Percentiles rank a stretch among this genome's conserved stretches.
Evolutionary conservation across 768 basidiomycete genomes (phyloP).

Genomic region (Chalciporus pseudorubinellus): DNA sequence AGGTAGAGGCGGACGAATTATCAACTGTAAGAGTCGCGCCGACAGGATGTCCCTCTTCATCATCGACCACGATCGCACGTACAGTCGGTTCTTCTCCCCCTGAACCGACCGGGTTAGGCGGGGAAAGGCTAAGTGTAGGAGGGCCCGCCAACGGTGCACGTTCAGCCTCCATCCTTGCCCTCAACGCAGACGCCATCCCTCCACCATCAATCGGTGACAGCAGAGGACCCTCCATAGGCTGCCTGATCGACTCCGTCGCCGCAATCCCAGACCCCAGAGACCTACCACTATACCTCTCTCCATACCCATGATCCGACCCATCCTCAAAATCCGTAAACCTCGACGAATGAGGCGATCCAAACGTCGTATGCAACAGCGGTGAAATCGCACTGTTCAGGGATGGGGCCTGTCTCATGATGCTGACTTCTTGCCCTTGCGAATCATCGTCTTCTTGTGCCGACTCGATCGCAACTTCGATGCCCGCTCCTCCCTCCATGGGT

Average conservation of each 20-base stretch:
- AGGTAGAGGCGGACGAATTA: constrained; percentile 9
- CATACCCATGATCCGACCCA: constrained; percentile 23
- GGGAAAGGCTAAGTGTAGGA: neutral
- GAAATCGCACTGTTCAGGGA: constrained; percentile 22
- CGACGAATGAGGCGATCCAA: constrained; percentile 39
- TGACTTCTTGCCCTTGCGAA: constrained; percentile 10
- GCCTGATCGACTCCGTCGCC: constrained; percentile 14
- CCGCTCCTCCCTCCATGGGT: constrained; percentile 12
- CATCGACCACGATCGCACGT: constrained; percentile 19
- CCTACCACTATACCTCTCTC: constrained; percentile 13
- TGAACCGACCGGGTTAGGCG: neutral
- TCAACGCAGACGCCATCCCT: constrained; percentile 17
- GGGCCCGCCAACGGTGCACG: neutral
- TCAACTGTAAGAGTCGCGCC: constrained; percentile 4
- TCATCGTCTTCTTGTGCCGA: constrained; percentile 9
- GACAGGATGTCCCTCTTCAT: constrained; percentile 6
- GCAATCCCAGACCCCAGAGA: constrained; percentile 6
- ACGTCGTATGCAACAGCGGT: constrained; percentile 41
- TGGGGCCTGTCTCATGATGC: neutral
- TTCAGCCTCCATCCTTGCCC: constrained; percentile 15
- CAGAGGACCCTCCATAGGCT: constrained; percentile 14
- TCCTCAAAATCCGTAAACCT: constrained; percentile 31
- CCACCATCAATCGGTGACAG: constrained; percentile 14
- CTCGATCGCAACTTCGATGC: constrained; percentile 15
- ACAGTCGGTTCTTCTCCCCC: constrained; percentile 1